These are phyloP conservation scores for Drosera capensis DNA, from an alignment of 148 eudicot species.

Conservation along the genomic window DNA sequence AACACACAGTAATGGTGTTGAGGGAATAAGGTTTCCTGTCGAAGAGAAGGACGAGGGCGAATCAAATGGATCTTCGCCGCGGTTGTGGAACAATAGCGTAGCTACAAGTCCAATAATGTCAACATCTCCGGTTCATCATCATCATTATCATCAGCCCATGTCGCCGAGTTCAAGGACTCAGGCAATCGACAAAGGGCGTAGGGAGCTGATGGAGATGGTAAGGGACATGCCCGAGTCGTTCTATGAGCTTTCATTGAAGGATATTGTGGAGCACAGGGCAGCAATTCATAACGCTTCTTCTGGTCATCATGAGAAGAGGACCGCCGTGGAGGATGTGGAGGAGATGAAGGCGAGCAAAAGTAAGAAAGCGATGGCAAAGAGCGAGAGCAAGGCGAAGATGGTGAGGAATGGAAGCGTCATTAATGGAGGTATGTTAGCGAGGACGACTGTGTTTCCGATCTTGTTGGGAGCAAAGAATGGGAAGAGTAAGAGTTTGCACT, in stretches of 20 bases:
- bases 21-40: constrained; percentile 20
- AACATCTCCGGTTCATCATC: constrained; percentile 3
- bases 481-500: constrained; percentile 18
- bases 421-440: constrained; percentile 40
- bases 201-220: constrained; percentile 78
- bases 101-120: constrained; percentile 15
- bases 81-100: constrained; percentile 36
- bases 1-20: constrained; percentile 9
- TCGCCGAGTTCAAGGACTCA: constrained; percentile 39
- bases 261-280: constrained; percentile 43
- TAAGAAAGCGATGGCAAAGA: constrained; percentile 18
- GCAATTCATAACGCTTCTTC: constrained; percentile 1
- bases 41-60: constrained; percentile 18
- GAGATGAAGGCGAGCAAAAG: constrained; percentile 1
- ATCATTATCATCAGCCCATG: constrained; percentile 10
- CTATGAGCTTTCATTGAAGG: constrained; percentile 61
- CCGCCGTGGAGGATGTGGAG: constrained; percentile 13
- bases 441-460: constrained; percentile 45
- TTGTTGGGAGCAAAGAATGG: constrained; percentile 20
- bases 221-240: constrained; percentile 59
- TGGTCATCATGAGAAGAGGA: constrained; percentile 8
- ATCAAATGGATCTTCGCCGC: constrained; percentile 41
- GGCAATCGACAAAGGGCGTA: constrained; percentile 58
- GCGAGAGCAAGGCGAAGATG: constrained; percentile 33
- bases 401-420: constrained; percentile 34